These are phyloP conservation scores for Trichoderma harzianum DNA, from an alignment of 2,329 filamentous ascomycete species.

Conservation along the genomic window DNA sequence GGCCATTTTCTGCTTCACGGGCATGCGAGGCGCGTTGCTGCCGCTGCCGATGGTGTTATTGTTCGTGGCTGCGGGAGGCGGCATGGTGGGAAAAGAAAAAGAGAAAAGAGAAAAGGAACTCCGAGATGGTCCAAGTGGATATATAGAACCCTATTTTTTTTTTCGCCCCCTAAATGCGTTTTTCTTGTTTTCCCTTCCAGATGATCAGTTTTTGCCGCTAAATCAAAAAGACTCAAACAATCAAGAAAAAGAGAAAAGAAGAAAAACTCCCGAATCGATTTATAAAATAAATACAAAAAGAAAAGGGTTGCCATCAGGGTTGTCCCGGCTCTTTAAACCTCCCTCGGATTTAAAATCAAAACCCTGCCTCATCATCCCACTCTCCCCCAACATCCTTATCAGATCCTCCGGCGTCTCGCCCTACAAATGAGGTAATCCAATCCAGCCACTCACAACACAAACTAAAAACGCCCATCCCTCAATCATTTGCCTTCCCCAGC, in stretches of 20 bases:
- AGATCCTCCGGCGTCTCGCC: constrained; percentile 6
- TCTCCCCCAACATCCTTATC: not conserved
- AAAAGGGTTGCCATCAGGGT: not conserved
- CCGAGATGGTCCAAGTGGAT: not conserved
- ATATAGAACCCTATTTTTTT: not conserved
- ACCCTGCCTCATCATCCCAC: not conserved
- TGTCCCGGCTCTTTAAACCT: no score
- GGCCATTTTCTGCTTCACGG: constrained; percentile 41
- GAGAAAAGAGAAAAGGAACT: not conserved
- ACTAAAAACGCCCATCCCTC: not conserved
- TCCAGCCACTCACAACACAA: not conserved
- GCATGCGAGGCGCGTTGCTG: constrained; percentile 27
- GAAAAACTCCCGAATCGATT: not conserved
- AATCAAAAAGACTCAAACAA: not conserved
- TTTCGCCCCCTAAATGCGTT: not conserved
- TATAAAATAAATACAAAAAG: not conserved
- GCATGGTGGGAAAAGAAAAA: constrained; percentile 16
- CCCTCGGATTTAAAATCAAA: constrained; percentile 6
- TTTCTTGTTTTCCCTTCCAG: not conserved
- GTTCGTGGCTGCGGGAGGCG: constrained; percentile 12
- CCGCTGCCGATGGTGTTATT: constrained; percentile 17
- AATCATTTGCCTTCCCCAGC: not conserved
- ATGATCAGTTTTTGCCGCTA: not conserved
- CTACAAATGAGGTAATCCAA: not conserved
- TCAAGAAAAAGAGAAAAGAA: not conserved